Percentiles rank a stretch among this genome's conserved stretches.
phyloP scores from a whole-genome alignment of 208 protist genomes.

The Wallacemonas sp. region DNA sequence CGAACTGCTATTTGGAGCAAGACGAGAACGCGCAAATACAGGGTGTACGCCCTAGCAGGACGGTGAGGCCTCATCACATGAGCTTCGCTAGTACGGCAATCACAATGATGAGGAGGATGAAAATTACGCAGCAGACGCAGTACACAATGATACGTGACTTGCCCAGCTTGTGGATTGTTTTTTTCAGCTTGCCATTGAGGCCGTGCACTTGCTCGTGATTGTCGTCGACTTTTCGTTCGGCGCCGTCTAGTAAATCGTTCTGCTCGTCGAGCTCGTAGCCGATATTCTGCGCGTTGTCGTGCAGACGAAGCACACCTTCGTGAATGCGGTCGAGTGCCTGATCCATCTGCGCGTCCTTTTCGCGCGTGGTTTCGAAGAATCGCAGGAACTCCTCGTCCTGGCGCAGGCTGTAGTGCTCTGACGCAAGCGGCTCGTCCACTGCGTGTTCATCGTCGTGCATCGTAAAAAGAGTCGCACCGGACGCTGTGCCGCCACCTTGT shows the following conservation, averaged over 20 bases:
- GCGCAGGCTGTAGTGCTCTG: conserved; percentile 31
- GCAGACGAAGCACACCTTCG: conserved; percentile 37
- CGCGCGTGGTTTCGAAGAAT: conserved; percentile 46
- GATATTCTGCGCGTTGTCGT: conserved; percentile 54
- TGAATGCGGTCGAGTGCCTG: conserved; percentile 56
- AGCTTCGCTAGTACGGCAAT: conserved; percentile 48
- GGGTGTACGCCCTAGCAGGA: too few species aligned
- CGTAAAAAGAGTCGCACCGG: conserved; percentile 9
- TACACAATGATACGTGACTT: conserved; percentile 53
- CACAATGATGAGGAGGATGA: conserved; percentile 47
- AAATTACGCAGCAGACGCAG: conserved; percentile 38
- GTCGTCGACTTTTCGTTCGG: conserved; percentile 34
- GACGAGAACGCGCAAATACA: too few species aligned
- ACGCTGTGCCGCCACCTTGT: background rate
- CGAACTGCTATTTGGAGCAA: too few species aligned
- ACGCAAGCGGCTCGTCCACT: background rate
- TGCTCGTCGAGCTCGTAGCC: conserved; percentile 45
- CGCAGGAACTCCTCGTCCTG: conserved; percentile 47
- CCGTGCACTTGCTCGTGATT: conserved; percentile 35
- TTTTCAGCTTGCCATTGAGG: conserved; percentile 37
- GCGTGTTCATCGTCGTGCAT: conserved; percentile 22
- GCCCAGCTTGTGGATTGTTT: conserved; percentile 44
- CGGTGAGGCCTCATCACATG: conserved; percentile 11
- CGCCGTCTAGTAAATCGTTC: conserved; percentile 27
- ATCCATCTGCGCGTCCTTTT: conserved; percentile 48